Percentiles rank a stretch among this genome's conserved stretches.
Evolutionary conservation across 768 basidiomycete species (phyloP).

Genomic region (Tephrocybe sp.): DNA sequence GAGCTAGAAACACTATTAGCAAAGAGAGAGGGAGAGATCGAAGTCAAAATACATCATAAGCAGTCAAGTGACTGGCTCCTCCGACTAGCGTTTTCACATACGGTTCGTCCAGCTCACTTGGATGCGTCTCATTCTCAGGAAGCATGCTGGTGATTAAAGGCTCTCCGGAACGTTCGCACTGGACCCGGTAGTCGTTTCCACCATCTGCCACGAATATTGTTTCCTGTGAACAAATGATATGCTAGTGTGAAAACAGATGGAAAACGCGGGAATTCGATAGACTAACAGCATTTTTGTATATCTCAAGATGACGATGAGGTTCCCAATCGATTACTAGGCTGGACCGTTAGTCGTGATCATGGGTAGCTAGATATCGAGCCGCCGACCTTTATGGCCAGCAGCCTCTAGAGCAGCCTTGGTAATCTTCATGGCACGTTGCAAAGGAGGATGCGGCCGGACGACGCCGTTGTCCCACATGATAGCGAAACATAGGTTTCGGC

Average conservation of each 20-base stretch:
- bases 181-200: slow-evolving; percentile 42
- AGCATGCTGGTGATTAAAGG: slow-evolving; percentile 56
- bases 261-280: no score
- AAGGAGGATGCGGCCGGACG: slow-evolving; percentile 48
- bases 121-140: slow-evolving; percentile 26
- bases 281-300: no score
- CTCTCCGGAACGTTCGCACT: slow-evolving; percentile 48
- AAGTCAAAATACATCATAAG: slow-evolving; percentile 35
- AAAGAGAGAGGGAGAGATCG: slow-evolving; percentile 13
- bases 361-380: background rate
- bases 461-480: slow-evolving; percentile 50
- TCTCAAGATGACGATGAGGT: slow-evolving; percentile 44
- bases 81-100: slow-evolving; percentile 45
- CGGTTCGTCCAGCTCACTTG: slow-evolving; percentile 34
- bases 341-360: slow-evolving; percentile 2
- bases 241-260: background rate
- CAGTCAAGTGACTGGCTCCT: slow-evolving; percentile 32
- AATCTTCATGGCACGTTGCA: slow-evolving; percentile 47
- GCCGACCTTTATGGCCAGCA: slow-evolving; percentile 46
- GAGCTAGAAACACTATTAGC: slow-evolving; percentile 34
- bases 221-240: slow-evolving; percentile 29
- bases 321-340: slow-evolving; percentile 63
- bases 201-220: slow-evolving; percentile 50
- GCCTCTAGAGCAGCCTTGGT: slow-evolving; percentile 41
- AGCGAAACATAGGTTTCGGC: slow-evolving; percentile 43